Evolutionary conservation across 768 basidiomycete genomes (phyloP), one percentile per base, ranked within the genome.

Genomic region (Mycena kentingensis): DNA sequence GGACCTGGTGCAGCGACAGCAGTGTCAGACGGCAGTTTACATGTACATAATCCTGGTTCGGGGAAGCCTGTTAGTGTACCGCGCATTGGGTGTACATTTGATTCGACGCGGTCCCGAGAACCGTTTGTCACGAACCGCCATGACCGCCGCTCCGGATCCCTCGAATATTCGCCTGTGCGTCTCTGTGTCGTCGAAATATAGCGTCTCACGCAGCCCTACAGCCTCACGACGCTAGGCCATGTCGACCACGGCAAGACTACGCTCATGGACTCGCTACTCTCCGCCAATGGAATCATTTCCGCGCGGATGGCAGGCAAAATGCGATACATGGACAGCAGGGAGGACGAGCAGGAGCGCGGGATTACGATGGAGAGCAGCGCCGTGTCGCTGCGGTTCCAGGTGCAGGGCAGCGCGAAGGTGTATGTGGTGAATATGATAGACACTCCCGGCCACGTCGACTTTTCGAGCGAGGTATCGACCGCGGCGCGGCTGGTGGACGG

Each of bases 311-410:
- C 94, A 2, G 97, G 97, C 10, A 98, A 97, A 68, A 85, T 98
- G 70, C 79, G 97, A 48, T 99, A 96, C 67, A 76, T 98, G 47
- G 97, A 99, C 66, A 92, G 88, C 52, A 79, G 97, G 59, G 94
- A 98, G 66, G 97, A 98, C 63, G 97, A 99, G 65, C 95, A 98
- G 63, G 88, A 98, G 70, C 77, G 97, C 44, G 97, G 97, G 2
- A 99, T 99, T 55, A 98, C 97, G 0, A 98, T 99, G 97, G 95
- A 99, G 71, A 93, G 91, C 58, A 94, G 91, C 67, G 95, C 97
- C 0, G 88, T 98, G 5, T 93, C 90, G 4, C 74, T 98, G 48
- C 81, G 84, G 56, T 99, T 97, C 64, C 87, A 90, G 57, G 90
- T 92, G 50, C 78, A 84, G 71, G 84, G 85, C 31, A 75, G 71